Evolutionary conservation across 345 rosid species (phyloP).

Genomic region (Salix udensis): DNA sequence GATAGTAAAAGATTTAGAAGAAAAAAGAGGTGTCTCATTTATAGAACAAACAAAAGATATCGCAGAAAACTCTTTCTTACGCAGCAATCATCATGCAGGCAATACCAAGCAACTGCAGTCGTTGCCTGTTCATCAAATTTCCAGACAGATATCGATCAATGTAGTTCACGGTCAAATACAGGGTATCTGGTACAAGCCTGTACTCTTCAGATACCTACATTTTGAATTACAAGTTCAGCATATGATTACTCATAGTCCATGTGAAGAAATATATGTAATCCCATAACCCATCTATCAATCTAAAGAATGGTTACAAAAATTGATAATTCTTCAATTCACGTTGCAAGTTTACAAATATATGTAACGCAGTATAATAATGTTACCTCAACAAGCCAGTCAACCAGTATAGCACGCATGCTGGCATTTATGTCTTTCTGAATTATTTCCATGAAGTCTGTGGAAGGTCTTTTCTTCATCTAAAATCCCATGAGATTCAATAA

Average conservation of each 20-base stretch:
- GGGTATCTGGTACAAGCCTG: conserved; percentile 83
- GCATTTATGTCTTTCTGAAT: conserved; percentile 77
- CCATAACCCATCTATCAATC: background rate
- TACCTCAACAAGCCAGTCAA: conserved; percentile 99
- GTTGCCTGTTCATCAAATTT: conserved; percentile 66
- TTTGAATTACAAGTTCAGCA: conserved; percentile 16
- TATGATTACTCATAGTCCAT: background rate
- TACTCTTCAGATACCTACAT: conserved; percentile 94
- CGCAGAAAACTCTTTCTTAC: conserved; percentile 40
- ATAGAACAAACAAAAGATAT: background rate
- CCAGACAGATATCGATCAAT: conserved; percentile 93
- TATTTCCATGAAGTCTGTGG: conserved; percentile 68
- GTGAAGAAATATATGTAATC: background rate
- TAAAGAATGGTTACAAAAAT: background rate
- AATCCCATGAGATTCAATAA: background rate
- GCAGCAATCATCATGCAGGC: conserved; percentile 94
- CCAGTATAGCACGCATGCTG: conserved; percentile 78
- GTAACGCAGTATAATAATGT: conserved; percentile 1
- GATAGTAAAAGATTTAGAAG: background rate
- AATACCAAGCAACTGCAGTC: conserved; percentile 85
- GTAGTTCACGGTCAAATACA: conserved; percentile 78
- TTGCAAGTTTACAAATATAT: background rate
- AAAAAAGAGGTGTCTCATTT: background rate
- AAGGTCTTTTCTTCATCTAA: conserved; percentile 78
- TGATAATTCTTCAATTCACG: background rate